A percentile compares a stretch with the other conserved stretches of the same genome.
phyloP scores from a whole-genome alignment of 768 basidiomycete species.

The Lentinula aciculospora region DNA sequence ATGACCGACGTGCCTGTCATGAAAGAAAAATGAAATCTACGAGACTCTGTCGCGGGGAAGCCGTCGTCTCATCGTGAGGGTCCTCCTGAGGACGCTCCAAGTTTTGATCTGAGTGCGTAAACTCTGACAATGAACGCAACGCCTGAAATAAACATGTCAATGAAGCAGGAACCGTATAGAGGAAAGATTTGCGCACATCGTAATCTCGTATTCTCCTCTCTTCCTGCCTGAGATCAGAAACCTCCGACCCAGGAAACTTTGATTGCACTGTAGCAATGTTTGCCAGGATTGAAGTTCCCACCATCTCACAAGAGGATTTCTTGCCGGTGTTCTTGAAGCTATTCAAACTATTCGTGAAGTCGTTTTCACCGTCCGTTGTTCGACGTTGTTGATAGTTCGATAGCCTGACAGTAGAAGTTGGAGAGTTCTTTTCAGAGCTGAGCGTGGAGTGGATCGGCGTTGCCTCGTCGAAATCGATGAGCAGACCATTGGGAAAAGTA shows the following conservation, averaged over 20 bases:
- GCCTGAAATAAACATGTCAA: slow-evolving; percentile 32
- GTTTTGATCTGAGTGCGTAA: slow-evolving; percentile 48
- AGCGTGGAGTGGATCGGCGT: slow-evolving; percentile 15
- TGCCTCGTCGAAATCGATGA: slow-evolving; percentile 51
- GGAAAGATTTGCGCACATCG: neutral
- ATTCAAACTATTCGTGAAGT: neutral
- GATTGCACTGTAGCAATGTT: neutral
- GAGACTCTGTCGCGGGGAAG: slow-evolving; percentile 26
- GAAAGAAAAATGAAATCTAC: slow-evolving; percentile 23
- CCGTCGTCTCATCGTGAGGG: neutral
- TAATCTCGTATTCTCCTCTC: neutral
- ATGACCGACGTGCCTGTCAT: too few relatives aligned
- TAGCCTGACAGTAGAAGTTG: neutral
- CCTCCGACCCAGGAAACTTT: neutral
- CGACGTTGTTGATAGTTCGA: neutral
- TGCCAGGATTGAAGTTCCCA: neutral
- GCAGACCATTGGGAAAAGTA: slow-evolving; percentile 41
- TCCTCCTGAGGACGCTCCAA: neutral
- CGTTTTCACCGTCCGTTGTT: neutral
- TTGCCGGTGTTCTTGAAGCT: too few relatives aligned
- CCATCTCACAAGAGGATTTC: neutral
- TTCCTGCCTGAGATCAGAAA: neutral
- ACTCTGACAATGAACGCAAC: slow-evolving; percentile 52
- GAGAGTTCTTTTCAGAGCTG: neutral
- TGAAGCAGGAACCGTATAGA: neutral